Evolutionary conservation across 2,329 filamentous ascomycete species (phyloP), one percentile per base, ranked within the genome.

Genomic region (Aspergillus ustus): DNA sequence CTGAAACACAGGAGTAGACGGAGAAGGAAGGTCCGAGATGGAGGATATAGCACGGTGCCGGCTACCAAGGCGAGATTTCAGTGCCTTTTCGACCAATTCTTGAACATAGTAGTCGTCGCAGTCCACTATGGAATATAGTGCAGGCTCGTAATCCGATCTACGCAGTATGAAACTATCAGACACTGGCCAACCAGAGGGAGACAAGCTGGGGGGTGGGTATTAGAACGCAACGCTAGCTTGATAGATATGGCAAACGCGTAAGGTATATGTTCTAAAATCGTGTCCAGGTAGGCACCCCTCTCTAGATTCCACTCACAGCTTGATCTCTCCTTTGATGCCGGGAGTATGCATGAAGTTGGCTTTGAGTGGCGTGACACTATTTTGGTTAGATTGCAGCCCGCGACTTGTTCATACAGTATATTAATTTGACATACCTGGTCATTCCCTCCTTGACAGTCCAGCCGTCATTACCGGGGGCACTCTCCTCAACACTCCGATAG

Each of bases 51-150:
- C 74, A 29, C 85, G 82, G 73, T 86, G 86, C 1, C 79, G 75
- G 3, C 77, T 77, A 0, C 89, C 85, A 7, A 95, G 81, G 25
- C 86, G 79, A 4, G 84, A 80, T 53, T 86, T 73, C 22, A 98
- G 80, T n/a, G 93, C 91, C 20, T 85, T 80, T 51, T 93, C 76
- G 62, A 98, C 89, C 44, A 98, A 85, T 1, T 92, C 92, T 72
- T 97, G 92, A 8, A 98, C 92, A 73, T 98, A 99, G 49, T 83
- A 74, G 73, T 97, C 93, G 70, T 93, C 91, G 77, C 97, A 97
- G 72, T 92, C 85, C 70, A 97, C 82, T 54, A 94, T 76, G 54
- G 91, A 91, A 77, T 91, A 88, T 66, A 92, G 77, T 45, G 80
- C 76, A 59, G 78, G 70, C 58, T 70, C 68, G 59, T 69, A 68